Evolutionary conservation across 768 basidiomycete genomes (phyloP), one percentile per base, ranked within the genome.

Genomic region (Suillus sp.): DNA sequence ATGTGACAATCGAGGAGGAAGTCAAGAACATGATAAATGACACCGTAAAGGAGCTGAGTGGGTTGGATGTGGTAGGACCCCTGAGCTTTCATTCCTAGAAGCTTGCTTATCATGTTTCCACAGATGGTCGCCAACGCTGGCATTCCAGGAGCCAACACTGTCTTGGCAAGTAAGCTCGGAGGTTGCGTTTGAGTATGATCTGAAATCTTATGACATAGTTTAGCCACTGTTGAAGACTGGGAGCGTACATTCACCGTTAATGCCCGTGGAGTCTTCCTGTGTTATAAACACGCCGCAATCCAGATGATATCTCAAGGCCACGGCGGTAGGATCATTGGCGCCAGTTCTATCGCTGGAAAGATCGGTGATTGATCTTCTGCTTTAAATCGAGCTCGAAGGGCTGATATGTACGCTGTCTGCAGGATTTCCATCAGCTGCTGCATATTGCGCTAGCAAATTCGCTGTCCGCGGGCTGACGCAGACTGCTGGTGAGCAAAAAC

Each of bases 181-280:
- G 2, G 6, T 35, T 53, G 10, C n/a, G 32, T 53, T 32, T 6
- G 32, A 32, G 30, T 34, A n/a, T 35, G 30, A 4, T 10, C 20
- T 20, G 51, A 20, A 53, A n/a, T 32, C 30, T 2, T 32, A 34
- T 34, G 51, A 53, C 32, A 13, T 53, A 20, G 51, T 20, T 6
- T 34, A 74, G 67, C 63, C 37, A 35, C 64, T 30, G 27, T 66
- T 22, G 72, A 74, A 5, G 64, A 76, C 8, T 72, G 70, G 63
- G 75, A 78, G 56, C 60, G 65, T 0, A 34, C 69, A 3, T 66
- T 78, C 45, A 58, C 57, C 25, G 63, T 77, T 45, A 78, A 79
- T 55, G 66, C 67, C 1, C 66, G 71, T 16, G 73, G 76, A 7
- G 61, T 67, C 0, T 74, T 78, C 62, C 66, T 78, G n/a, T 73